Percentiles rank a stretch among this genome's conserved stretches.
Conservation (phyloP, 2,329 filamentous ascomycete species). For the Aspergillus unguis region DNA sequence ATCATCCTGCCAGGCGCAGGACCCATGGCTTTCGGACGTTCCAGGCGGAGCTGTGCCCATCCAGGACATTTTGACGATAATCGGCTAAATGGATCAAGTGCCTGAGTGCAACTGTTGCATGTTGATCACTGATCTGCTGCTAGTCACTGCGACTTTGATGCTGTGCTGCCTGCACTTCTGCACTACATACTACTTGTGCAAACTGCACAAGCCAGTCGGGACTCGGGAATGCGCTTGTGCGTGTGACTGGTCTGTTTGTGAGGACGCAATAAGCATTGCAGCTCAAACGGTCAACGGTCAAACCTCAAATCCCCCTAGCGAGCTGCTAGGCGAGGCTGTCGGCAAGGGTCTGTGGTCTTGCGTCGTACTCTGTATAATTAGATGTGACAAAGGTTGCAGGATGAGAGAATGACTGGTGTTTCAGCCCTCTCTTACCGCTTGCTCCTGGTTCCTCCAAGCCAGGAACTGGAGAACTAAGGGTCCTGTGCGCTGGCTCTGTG, state of each 20-base stretch:
- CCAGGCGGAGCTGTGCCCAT: background rate
- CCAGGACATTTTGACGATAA: background rate
- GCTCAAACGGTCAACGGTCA: too few species aligned
- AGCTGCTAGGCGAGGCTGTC: background rate
- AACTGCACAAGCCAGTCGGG: too few species aligned
- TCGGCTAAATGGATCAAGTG: background rate
- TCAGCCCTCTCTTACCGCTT: constrained; percentile 10
- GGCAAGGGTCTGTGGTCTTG: constrained; percentile 1
- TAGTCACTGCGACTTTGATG: too few species aligned
- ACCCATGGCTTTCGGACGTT: background rate
- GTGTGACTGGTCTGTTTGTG: too few species aligned
- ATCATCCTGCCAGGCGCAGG: constrained; percentile 10
- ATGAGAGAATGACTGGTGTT: constrained; percentile 10
- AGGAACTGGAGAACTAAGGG: background rate
- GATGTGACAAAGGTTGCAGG: constrained; percentile 16
- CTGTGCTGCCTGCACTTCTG: too few species aligned
- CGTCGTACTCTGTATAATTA: background rate
- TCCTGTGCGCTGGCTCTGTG: constrained; percentile 1
- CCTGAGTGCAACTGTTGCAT: too few species aligned
- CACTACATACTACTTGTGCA: too few species aligned
- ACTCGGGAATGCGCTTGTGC: too few species aligned
- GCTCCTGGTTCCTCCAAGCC: background rate
- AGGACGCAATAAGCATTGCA: too few species aligned
- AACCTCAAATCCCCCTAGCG: background rate
- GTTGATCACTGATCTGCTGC: too few species aligned